Base-by-base conservation (phyloP, 495 filamentous ascomycete species). In the Penicillium flavigenum region DNA sequence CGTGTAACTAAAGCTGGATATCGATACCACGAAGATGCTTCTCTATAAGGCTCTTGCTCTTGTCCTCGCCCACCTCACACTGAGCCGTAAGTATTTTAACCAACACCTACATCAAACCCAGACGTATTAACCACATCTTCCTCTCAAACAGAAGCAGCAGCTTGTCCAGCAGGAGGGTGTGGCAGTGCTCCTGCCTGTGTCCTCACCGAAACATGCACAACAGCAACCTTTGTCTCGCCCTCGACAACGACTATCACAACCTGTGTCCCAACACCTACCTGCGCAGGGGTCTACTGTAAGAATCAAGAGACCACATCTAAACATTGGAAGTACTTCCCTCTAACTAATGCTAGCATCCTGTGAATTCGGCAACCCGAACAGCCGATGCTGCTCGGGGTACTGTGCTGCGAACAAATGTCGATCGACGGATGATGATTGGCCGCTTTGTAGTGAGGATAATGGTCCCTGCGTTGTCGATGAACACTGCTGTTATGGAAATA, bases 211-310 rank as follows among this genome's bases (percentile, higher is more conserved):
- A 54, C 44, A 51, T 74, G 69, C 59, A 63, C 67, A 5, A 74
- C 72, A 6, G 65, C 62, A 24, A 69, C 66, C 27, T 69, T 71
- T 43, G 62, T 61, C 10, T 46, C 56, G 6, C 68, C 69, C 4
- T 44, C 47, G n/a, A 55, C 68, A n/a, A 73, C 72, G 0, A 70
- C 67, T 4, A 36, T 70, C 14, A 71, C 64, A 0, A 67, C 69
- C 47, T 74, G 69, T 26, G 62, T 72, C 5, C 70, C 72, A 2
- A 70, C 64, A 0, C 47, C 70, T 5, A 74, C 72, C 19, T 74
- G 72, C 38, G 41, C 70, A 4, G 59, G 60, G 2, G 65, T 73
- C 8, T 75, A 73, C 46, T 44, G 72, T 74, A 58, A 59, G 69
- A 29, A 27, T 5, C 16, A 7, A 11, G 2, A 36, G 22, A 24